Evolutionary conservation across 495 filamentous ascomycete species (phyloP).

Genomic region (Letharia lupina): DNA sequence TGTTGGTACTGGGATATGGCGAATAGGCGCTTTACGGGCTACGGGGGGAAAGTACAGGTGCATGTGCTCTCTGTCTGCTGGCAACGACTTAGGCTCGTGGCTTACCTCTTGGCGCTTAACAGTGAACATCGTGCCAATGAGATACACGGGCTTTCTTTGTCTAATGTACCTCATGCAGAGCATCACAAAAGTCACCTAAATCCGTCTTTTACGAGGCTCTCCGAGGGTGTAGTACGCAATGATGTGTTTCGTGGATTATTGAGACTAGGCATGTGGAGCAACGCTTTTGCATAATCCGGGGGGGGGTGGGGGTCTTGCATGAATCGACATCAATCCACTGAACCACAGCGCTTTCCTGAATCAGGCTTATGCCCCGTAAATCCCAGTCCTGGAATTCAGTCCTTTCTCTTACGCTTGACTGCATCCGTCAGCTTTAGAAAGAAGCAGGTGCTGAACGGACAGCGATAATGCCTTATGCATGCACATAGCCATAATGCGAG

Average conservation of each 20-base stretch:
- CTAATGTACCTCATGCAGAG: slow-evolving; percentile 13
- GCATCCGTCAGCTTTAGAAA: neutral
- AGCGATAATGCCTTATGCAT: neutral
- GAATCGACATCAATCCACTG: neutral
- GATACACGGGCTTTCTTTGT: neutral
- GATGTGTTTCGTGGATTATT: neutral
- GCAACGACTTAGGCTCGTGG: neutral
- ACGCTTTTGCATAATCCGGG: neutral
- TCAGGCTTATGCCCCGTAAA: neutral
- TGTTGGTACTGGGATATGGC: neutral
- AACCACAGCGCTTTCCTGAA: neutral
- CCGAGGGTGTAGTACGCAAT: neutral
- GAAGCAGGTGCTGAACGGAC: neutral
- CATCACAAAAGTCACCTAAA: slow-evolving; percentile 13
- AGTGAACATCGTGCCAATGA: slow-evolving; percentile 22
- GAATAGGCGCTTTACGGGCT: neutral
- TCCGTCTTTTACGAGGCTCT: neutral
- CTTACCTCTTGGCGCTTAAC: slow-evolving; percentile 23
- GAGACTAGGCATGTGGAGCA: neutral
- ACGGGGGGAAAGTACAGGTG: neutral
- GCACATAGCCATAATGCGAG: slow-evolving; percentile 2
- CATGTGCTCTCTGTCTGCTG: slow-evolving; percentile 1
- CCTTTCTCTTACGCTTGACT: neutral
- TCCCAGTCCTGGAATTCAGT: neutral
- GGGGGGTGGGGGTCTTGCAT: neutral